Base-by-base conservation (phyloP, 2,329 filamentous ascomycete genomes). In the Fusarium sarcochroum region DNA sequence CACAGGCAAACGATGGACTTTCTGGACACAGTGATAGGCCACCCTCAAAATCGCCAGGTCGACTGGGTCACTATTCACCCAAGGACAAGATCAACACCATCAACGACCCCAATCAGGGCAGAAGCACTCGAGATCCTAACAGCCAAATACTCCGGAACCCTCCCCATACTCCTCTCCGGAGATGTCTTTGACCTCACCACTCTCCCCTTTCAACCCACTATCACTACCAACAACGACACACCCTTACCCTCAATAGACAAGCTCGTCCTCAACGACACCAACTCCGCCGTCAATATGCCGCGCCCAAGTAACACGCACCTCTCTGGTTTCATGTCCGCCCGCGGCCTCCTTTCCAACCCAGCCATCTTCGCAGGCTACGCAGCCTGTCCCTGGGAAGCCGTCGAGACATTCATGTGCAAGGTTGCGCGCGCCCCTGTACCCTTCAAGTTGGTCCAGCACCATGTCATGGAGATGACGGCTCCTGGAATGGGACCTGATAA, bases 1-100 rank as follows among this genome's bases (percentile, higher is more conserved):
- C 6, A 51, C 23, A 85, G 84, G 46, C 83, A 80, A 76, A 88
- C 87, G 6, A 82, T 90, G 55, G 86, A 89, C 71, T 92, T 90
- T 72, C 82, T 93, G 53, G 83, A 85, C 55, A 87, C 86, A 0
- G 87, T 92, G 10, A 81, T 91, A 46, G 85, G 84, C 2, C 84
- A 87, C 59, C 76, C 81, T 6, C 78, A 82, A 32, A 75, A 82
- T 63, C 80, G 85, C 11, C 82, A 86, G 30, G 85, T 90, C 51
- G 89, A 92, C 80, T 92, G 89, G 81, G 81, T 92, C 55, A 92
- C 90, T 37, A 89, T 92, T 56, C 90, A 92, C 76, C 90, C 89
- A 5, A 84, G 90, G n/a, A 87, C 86, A 45, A 82, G 87, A 37
- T 80, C 80, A 63, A 91, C 89, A 15, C 85, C 88, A 2, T 90